Conservation (phyloP, 1,284 basidiomycete species). For the Tylopilus orsonianus region DNA sequence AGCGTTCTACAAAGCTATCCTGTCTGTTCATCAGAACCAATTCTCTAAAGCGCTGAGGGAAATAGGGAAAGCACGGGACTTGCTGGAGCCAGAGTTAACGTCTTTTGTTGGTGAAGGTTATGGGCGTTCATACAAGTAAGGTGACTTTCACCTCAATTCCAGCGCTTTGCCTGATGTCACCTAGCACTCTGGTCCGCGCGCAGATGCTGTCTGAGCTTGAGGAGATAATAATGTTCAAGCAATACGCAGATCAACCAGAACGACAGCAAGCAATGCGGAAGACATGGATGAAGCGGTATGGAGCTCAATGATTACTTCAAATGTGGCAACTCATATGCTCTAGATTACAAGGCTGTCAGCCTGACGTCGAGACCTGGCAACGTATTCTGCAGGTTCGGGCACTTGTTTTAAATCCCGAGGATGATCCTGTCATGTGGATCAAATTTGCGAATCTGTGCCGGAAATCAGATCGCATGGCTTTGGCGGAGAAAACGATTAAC, state of each 20-base stretch:
- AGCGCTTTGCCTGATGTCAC: constrained; percentile 14
- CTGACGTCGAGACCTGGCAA: constrained; percentile 99
- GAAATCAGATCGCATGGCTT: constrained; percentile 80
- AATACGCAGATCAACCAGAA: constrained; percentile 91
- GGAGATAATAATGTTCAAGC: constrained; percentile 97
- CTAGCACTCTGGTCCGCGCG: constrained; percentile 91
- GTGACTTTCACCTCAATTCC: constrained; percentile 10
- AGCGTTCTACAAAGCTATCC: constrained; percentile 94
- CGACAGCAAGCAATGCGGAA: constrained; percentile 83
- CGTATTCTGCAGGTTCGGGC: constrained; percentile 95
- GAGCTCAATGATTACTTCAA: not conserved
- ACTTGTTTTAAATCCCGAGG: constrained; percentile 89
- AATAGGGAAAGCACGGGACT: constrained; percentile 93
- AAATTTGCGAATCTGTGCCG: constrained; percentile 89
- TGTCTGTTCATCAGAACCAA: constrained; percentile 95
- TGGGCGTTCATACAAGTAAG: constrained; percentile 92
- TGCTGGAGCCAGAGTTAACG: constrained; percentile 89
- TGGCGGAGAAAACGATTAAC: constrained; percentile 98
- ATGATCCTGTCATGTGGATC: constrained; percentile 98
- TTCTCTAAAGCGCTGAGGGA: constrained; percentile 89
- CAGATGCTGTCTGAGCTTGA: constrained; percentile 99
- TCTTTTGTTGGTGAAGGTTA: constrained; percentile 96
- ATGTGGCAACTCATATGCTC: constrained; percentile 9
- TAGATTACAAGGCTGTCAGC: constrained; percentile 93
- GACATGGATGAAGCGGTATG: constrained; percentile 93